These are phyloP conservation scores for Scenedesmus sp. DNA, from an alignment of 163 green algal genomes.

Conservation along the genomic window DNA sequence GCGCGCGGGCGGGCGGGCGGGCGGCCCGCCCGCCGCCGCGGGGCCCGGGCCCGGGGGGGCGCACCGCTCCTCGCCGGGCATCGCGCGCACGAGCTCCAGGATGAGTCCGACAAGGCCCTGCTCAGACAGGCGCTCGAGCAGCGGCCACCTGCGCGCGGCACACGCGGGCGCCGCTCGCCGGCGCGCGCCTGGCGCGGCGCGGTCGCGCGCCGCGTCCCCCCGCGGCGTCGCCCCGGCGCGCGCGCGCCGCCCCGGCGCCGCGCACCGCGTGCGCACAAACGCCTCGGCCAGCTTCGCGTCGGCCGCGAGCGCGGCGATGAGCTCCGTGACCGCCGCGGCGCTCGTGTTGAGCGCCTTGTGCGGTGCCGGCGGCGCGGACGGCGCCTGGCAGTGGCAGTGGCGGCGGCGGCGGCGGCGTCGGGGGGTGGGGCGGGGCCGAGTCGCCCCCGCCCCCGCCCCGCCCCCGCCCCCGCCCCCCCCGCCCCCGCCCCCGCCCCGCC, in stretches of 20 bases:
- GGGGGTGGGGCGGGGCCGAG: too few species aligned
- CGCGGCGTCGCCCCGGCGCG: too few species aligned
- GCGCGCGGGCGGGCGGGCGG: too few species aligned
- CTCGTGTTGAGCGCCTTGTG: constrained; percentile 64
- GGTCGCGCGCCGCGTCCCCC: too few species aligned
- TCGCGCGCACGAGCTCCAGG: constrained; percentile 62
- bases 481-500: too few species aligned
- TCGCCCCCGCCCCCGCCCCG: too few species aligned
- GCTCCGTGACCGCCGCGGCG: constrained; percentile 48
- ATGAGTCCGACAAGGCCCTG: constrained; percentile 49
- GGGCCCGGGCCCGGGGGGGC: too few species aligned
- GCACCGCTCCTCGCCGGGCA: constrained; percentile 48
- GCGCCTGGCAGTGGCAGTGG: not conserved
- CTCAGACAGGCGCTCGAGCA: constrained; percentile 61
- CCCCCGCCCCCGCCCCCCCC: too few species aligned
- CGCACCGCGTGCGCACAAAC: constrained; percentile 55
- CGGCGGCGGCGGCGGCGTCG: not conserved
- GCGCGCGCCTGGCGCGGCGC: too few species aligned
- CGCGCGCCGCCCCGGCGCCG: not conserved
- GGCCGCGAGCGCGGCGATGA: constrained; percentile 41
- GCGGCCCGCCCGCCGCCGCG: too few species aligned
- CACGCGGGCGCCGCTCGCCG: too few species aligned
- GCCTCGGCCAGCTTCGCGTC: constrained; percentile 61
- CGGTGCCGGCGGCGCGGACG: constrained; percentile 1
- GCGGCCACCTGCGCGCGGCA: constrained; percentile 47